These are phyloP conservation scores for Mortierella sp. DNA, from an alignment of 371 early-diverging fungal genomes.

Conservation along the genomic window DNA sequence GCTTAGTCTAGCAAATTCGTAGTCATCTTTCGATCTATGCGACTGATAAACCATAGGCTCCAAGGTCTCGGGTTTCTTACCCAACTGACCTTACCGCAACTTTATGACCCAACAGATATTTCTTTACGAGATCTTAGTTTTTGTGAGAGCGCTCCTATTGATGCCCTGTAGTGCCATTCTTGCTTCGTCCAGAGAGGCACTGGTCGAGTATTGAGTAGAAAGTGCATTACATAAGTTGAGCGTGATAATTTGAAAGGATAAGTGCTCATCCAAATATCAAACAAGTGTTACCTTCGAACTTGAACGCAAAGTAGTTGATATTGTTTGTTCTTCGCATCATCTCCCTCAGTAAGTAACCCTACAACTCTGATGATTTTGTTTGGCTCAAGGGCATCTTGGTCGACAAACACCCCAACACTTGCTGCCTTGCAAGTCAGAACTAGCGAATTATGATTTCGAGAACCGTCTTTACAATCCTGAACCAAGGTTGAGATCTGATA, in stretches of 20 bases:
- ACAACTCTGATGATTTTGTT: conserved; percentile 12
- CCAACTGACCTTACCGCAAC: no score
- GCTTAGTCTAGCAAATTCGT: no score
- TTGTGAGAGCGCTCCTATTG: neutral
- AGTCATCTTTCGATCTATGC: no score
- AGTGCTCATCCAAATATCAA: neutral
- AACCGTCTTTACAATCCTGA: no score
- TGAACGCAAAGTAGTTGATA: conserved; percentile 13
- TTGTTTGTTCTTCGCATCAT: neutral
- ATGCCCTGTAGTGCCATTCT: conserved; percentile 6
- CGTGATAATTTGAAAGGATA: no score
- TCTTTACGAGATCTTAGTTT: neutral
- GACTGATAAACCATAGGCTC: no score
- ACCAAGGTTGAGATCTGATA: no score
- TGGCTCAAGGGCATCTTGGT: conserved; percentile 5
- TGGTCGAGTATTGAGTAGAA: no score
- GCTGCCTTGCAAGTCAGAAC: no score
- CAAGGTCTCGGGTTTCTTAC: no score
- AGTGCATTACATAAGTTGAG: no score
- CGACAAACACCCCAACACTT: neutral
- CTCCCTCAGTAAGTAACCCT: neutral
- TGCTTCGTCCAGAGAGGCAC: conserved; percentile 15
- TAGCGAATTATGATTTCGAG: no score
- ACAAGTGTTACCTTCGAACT: conserved; percentile 12
- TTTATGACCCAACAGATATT: neutral